Evolutionary conservation across 441 rosid genomes (phyloP).

Genomic region (Pelargonium cotyledonis): DNA sequence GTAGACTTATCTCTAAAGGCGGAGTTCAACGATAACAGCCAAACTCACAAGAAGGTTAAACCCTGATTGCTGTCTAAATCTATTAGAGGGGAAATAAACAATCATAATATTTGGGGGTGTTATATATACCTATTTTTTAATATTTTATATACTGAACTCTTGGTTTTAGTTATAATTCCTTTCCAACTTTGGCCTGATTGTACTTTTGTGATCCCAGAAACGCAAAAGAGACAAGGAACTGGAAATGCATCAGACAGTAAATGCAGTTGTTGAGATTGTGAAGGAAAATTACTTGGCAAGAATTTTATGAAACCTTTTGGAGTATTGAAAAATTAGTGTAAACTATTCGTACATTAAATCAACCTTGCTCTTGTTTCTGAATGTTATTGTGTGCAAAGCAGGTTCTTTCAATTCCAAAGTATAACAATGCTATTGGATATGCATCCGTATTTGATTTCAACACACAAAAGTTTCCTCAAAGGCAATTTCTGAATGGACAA

Average conservation of each 20-base stretch:
- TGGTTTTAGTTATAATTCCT: not conserved
- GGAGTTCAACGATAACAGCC: slow-evolving; percentile 47
- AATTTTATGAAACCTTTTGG: slow-evolving; percentile 15
- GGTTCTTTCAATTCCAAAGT: slow-evolving; percentile 88
- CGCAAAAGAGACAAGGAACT: slow-evolving; percentile 68
- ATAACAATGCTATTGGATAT: slow-evolving; percentile 65
- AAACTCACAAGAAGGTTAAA: slow-evolving; percentile 52
- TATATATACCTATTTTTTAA: not conserved
- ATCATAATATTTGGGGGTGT: not conserved
- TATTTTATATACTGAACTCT: not conserved
- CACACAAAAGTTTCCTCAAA: slow-evolving; percentile 66
- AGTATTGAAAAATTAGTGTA: slow-evolving; percentile 16
- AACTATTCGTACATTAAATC: slow-evolving; percentile 22
- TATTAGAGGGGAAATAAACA: not conserved
- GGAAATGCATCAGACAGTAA: slow-evolving; percentile 69
- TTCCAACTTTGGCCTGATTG: slow-evolving; percentile 6
- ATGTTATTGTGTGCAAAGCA: slow-evolving; percentile 28
- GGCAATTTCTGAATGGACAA: slow-evolving; percentile 72
- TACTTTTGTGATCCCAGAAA: slow-evolving; percentile 41
- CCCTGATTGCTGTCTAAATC: slow-evolving; percentile 10
- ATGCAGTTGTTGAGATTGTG: slow-evolving; percentile 83
- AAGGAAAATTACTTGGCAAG: slow-evolving; percentile 94
- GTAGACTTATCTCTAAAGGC: slow-evolving; percentile 83
- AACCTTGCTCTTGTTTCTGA: slow-evolving; percentile 9
- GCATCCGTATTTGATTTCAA: slow-evolving; percentile 81